A percentile compares a stretch with the other conserved stretches of the same genome.
These are phyloP conservation scores for Eimeria acervulina DNA, from an alignment of 169 alveolate species.

Conservation along the genomic window DNA sequence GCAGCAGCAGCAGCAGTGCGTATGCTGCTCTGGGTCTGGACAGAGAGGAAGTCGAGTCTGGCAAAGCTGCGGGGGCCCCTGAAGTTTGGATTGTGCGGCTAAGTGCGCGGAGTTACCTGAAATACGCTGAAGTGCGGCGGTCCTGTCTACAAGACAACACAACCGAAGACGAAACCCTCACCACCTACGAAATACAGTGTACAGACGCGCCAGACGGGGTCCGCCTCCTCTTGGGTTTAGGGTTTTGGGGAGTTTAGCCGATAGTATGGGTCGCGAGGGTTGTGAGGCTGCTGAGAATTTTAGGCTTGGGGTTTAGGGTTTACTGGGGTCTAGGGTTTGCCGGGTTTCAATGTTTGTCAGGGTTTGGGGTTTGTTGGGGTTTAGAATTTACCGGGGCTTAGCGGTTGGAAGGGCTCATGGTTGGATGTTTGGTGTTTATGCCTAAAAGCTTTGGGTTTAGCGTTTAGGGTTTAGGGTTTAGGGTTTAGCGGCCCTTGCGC, in stretches of 20 bases:
- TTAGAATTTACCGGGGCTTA: background rate
- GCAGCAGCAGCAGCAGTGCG: conserved; percentile 18
- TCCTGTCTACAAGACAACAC: background rate
- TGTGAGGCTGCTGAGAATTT: no score
- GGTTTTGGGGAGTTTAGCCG: background rate
- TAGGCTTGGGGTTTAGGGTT: background rate
- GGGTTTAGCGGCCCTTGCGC: no score
- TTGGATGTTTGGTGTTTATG: no score
- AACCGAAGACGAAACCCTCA: background rate
- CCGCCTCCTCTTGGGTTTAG: background rate
- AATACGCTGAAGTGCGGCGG: conserved; percentile 15
- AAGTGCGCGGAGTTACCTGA: background rate
- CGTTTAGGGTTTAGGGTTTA: background rate
- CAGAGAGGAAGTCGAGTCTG: background rate
- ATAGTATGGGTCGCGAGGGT: no score
- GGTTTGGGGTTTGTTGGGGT: background rate
- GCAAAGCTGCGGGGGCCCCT: background rate
- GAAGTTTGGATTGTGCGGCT: conserved; percentile 58
- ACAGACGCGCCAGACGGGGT: conserved; percentile 32
- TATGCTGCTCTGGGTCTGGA: conserved; percentile 13
- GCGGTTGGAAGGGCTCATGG: no score
- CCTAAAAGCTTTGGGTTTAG: background rate
- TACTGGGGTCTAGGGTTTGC: background rate
- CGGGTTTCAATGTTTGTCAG: background rate
- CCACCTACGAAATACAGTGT: background rate